Evolutionary conservation across 495 filamentous ascomycete genomes (phyloP).

Genomic region (Parmelia sp.): DNA sequence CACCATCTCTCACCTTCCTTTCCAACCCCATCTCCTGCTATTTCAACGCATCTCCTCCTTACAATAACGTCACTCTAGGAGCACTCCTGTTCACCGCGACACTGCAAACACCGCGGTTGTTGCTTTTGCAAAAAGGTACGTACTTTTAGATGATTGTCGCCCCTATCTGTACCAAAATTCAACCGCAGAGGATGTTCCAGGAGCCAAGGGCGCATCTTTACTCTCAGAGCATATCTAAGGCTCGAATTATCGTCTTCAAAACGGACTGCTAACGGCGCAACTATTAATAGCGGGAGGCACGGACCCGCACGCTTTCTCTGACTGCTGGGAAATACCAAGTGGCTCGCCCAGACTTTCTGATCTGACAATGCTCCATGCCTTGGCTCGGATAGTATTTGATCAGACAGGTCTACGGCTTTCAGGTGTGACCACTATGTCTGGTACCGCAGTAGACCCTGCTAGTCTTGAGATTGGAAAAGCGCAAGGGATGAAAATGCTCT

Average conservation of each 20-base stretch:
- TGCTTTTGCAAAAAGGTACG: background rate
- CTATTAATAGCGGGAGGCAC: background rate
- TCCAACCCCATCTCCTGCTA: slow-evolving; percentile 8
- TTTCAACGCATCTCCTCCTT: slow-evolving; percentile 9
- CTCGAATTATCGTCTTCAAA: background rate
- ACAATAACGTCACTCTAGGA: background rate
- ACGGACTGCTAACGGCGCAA: background rate
- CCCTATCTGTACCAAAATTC: background rate
- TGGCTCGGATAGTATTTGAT: background rate
- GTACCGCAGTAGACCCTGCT: background rate
- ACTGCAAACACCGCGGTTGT: background rate
- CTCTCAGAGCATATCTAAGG: background rate
- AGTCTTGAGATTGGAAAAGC: background rate
- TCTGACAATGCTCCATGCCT: slow-evolving; percentile 6
- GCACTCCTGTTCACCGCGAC: background rate
- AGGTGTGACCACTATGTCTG: slow-evolving; percentile 1
- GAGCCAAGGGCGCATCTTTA: background rate
- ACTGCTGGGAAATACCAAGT: slow-evolving; percentile 3
- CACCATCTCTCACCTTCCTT: slow-evolving; percentile 4
- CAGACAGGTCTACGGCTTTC: slow-evolving; percentile 4
- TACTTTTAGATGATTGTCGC: background rate
- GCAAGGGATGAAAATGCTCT: slow-evolving; percentile 12
- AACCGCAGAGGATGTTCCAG: background rate
- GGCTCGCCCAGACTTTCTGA: slow-evolving; percentile 7
- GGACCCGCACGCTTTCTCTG: slow-evolving; percentile 13